A percentile compares a stretch with the other conserved stretches of the same genome.
phyloP scores from a whole-genome alignment of 1,284 basidiomycete species.

The Erythrobasidium hasegawianum region DNA sequence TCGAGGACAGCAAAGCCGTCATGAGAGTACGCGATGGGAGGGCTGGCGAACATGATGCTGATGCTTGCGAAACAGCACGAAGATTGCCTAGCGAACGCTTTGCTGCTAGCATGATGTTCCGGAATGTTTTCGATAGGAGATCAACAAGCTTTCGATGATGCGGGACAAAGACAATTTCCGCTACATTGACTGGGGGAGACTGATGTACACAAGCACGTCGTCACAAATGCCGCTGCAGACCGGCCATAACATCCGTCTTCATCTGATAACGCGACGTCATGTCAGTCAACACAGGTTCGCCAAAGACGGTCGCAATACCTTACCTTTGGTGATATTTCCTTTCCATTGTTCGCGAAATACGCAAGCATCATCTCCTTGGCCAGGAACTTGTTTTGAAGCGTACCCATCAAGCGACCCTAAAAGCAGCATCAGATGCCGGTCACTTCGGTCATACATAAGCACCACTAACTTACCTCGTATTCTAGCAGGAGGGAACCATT shows the following conservation, averaged over 20 bases:
- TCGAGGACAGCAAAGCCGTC: constrained; percentile 25
- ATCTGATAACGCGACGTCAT: constrained; percentile 11
- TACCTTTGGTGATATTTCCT: constrained; percentile 49
- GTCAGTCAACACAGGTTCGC: no score
- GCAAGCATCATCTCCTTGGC: constrained; percentile 51
- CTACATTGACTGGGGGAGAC: not conserved
- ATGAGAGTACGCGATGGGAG: constrained; percentile 15
- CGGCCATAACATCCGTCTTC: constrained; percentile 21
- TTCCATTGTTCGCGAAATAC: constrained; percentile 50
- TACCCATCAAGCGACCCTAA: constrained; percentile 50
- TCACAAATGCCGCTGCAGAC: constrained; percentile 24
- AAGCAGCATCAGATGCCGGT: no score
- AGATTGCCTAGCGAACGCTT: constrained; percentile 29
- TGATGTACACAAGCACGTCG: not conserved
- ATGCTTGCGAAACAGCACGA: constrained; percentile 14
- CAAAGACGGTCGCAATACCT: not conserved
- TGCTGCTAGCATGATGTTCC: constrained; percentile 27
- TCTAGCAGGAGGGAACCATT: constrained; percentile 48
- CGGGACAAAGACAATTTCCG: not conserved
- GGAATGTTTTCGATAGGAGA: constrained; percentile 2
- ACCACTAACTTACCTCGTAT: constrained; percentile 49
- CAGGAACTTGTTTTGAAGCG: constrained; percentile 49
- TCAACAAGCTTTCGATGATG: not conserved
- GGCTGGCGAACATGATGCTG: not conserved
- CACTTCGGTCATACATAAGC: no score